Evolutionary conservation across 164 flowering plant species (phyloP), one percentile per base, ranked within the genome.

Genomic region (Warburgia ugandensis): DNA sequence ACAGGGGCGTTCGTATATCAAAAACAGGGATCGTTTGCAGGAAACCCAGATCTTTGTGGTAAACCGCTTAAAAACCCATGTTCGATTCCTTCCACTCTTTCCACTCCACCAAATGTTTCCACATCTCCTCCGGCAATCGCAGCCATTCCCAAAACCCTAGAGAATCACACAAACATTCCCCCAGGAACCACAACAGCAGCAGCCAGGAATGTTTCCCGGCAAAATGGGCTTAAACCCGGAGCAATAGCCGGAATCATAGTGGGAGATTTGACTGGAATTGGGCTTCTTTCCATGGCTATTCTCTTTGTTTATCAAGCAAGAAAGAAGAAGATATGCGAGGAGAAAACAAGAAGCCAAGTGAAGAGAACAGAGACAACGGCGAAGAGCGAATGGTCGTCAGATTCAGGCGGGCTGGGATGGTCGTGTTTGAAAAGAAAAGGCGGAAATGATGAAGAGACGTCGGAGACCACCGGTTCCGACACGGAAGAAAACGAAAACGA

Each of bases 1-100:
- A 65, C 11, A 48, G 29, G 1, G 58, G 76, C 6, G 54, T 84
- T 29, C 40, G n/a, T 61, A 8, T 62, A 68, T 29, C 97, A 86
- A 59, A 78, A 74, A 36, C 45, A 67, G 6, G 81, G 73, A 16
- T 58, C 65, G 0, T 80, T 81, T 44, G 49, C 67, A 0, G 95
- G 94, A 2, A 94, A 88, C 26, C 41, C 49, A 6, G 75, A 73
- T 48, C 71, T 94, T 0, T 94, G 99, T 33, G 99, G 99, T 12
- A 84, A 75, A 38, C 89, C 89, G 4, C 48, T 88, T 40, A 75
- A 73, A 63, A 75, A 60, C 21, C 71, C 69, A 1, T 86, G 96
- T 58, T 14, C 74, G 0, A 67, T 80, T 21, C 81, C 85, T 46
- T 77, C 92, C 0, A 60, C 80, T 0, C 67, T 65, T 2, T 68